Percentiles rank a stretch among this genome's conserved stretches.
These are phyloP conservation scores for Colletotrichum nymphaeae DNA, from an alignment of 2,329 filamentous ascomycete genomes.

Conservation along the genomic window DNA sequence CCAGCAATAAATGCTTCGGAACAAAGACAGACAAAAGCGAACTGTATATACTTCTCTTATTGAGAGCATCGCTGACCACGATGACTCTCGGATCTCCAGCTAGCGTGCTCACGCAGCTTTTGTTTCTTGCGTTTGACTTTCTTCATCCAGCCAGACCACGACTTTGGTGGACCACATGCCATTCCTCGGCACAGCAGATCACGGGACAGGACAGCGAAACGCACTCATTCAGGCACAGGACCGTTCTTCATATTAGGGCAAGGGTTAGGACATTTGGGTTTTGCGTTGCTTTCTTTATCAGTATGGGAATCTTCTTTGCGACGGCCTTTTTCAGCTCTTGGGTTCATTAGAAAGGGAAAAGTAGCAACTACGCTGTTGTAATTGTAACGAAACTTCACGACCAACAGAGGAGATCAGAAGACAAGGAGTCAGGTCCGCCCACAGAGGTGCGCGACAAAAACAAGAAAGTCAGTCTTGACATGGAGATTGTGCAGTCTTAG, in stretches of 20 bases:
- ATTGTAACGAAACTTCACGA: slow-evolving; percentile 37
- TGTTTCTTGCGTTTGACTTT: slow-evolving; percentile 17
- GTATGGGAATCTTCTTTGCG: not conserved
- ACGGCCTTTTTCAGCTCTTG: not conserved
- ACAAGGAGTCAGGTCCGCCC: slow-evolving; percentile 1
- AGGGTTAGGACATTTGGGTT: not conserved
- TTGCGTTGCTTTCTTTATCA: not conserved
- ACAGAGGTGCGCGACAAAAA: slow-evolving; percentile 1
- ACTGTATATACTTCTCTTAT: slow-evolving; percentile 28
- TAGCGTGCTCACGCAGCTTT: slow-evolving; percentile 17
- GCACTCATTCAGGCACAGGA: slow-evolving; percentile 21
- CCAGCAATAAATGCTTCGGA: slow-evolving; percentile 28
- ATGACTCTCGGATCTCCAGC: not conserved
- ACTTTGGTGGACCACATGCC: slow-evolving; percentile 16
- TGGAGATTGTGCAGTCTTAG: not conserved
- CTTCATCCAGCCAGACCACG: not conserved
- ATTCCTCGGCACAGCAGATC: slow-evolving; percentile 13
- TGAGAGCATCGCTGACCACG: slow-evolving; percentile 14
- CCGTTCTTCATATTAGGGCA: slow-evolving; percentile 15
- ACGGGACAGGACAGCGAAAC: slow-evolving; percentile 9
- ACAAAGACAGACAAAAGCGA: slow-evolving; percentile 32
- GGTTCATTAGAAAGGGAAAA: slow-evolving; percentile 35
- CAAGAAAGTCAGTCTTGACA: slow-evolving; percentile 3
- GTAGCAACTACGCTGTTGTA: slow-evolving; percentile 37
- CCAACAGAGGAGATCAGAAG: not conserved